phyloP scores from a whole-genome alignment of 192 early-diverging fungal genomes.

The Piromyces finnis region DNA sequence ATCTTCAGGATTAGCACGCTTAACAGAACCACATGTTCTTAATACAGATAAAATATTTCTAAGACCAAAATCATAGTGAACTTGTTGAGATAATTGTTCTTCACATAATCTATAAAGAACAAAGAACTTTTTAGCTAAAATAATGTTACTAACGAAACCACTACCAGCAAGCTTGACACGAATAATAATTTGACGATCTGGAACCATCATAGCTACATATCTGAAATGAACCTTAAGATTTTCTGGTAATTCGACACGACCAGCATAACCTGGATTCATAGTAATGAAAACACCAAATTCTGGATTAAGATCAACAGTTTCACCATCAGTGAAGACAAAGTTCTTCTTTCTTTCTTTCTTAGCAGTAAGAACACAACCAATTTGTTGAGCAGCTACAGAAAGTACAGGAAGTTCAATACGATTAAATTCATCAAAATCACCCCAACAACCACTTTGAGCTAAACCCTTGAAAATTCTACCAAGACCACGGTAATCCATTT shows the following conservation, averaged over 20 bases:
- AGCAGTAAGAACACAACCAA: conserved; percentile 39
- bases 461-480: conserved; percentile 46
- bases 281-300: conserved; percentile 52
- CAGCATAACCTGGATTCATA: conserved; percentile 51
- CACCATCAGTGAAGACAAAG: conserved; percentile 48
- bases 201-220: conserved; percentile 50
- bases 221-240: conserved; percentile 48
- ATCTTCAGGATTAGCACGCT: conserved; percentile 39
- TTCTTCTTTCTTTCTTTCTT: conserved; percentile 34
- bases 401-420: conserved; percentile 44
- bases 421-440: conserved; percentile 49
- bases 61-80: conserved; percentile 48
- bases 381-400: conserved; percentile 46
- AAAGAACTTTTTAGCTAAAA: conserved; percentile 48
- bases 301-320: conserved; percentile 46
- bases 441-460: conserved; percentile 44
- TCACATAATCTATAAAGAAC: conserved; percentile 43
- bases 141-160: conserved; percentile 45
- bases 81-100: conserved; percentile 45
- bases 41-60: conserved; percentile 43
- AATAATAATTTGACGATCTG: conserved; percentile 47
- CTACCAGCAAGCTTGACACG: conserved; percentile 43
- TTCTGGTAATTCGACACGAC: conserved; percentile 45
- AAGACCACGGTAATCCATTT: conserved; percentile 49
- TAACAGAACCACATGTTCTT: conserved; percentile 40